Conservation (phyloP, 805 yeast genomes). For the Wickerhamiella slavikovae region DNA sequence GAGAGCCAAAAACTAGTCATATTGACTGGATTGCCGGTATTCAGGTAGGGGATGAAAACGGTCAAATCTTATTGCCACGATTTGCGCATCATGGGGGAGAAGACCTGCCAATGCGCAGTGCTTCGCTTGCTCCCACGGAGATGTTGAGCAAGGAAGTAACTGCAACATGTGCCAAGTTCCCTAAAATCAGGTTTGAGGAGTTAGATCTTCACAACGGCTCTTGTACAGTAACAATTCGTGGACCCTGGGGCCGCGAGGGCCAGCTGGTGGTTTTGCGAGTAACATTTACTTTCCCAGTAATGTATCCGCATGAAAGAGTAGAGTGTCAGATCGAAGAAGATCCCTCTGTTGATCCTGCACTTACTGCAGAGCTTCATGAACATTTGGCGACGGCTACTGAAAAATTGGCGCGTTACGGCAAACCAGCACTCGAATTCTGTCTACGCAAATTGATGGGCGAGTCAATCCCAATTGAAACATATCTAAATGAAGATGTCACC, state of each 20-base stretch:
- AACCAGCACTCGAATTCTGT: constrained; percentile 64
- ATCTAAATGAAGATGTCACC: constrained; percentile 16
- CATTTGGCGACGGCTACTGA: constrained; percentile 34
- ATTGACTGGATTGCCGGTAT: constrained; percentile 90
- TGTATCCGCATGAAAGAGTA: constrained; percentile 48
- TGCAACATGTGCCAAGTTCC: constrained; percentile 70
- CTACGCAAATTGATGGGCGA: constrained; percentile 69
- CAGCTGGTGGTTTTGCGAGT: constrained; percentile 45
- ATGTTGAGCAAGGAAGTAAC: constrained; percentile 87
- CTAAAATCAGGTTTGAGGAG: constrained; percentile 66
- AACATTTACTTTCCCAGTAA: constrained; percentile 45
- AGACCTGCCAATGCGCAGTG: constrained; percentile 9
- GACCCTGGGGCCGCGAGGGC: constrained; percentile 43
- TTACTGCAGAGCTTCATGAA: constrained; percentile 29
- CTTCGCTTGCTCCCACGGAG: constrained; percentile 18
- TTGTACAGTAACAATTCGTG: constrained; percentile 54
- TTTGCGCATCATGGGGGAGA: constrained; percentile 10
- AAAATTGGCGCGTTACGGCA: constrained; percentile 33
- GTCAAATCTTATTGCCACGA: neutral
- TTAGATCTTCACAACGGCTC: constrained; percentile 77
- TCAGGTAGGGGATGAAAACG: constrained; percentile 32
- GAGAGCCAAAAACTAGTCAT: constrained; percentile 13
- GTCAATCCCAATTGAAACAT: constrained; percentile 9
- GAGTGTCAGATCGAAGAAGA: constrained; percentile 58
- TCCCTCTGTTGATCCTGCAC: constrained; percentile 34